Evolutionary conservation across 805 yeast species (phyloP), one percentile per base, ranked within the genome.

Genomic region (Vanderwaltozyma yarrowii): DNA sequence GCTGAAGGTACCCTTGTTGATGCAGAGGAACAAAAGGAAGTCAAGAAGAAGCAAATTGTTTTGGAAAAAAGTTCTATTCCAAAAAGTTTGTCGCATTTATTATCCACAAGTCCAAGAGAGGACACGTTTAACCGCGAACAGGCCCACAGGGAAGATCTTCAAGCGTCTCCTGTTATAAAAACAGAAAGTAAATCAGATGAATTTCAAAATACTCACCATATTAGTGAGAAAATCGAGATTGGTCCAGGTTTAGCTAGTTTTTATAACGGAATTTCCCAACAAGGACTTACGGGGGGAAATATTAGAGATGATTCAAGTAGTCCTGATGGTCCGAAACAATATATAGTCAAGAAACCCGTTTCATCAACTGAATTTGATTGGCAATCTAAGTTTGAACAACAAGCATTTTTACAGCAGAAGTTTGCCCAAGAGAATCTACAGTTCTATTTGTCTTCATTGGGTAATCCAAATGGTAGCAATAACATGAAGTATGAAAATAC

Each of bases 41-140:
- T 71, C 23, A 63, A 58, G 38, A 60, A 69, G 38, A 68, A 66
- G 39, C 73, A 66, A 44, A 78, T 76, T 7, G 71, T 65, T 30
- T 56, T 75, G 39, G 74, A 73, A 26, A 64, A 71, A 43, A 63
- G 62, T 20, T 66, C 74, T 1, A 76, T 75, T 34, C 80, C 81
- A 4, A 70, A 69, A 49, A 70, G 76, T n/a, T 51, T 75, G 38
- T 64, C 71, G 11, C 76, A 74, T 52, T 55, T 75, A 33, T 23
- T 37, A 23, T 30, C 30, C 13, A 18, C 20, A n/a, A 19, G 31
- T 10, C 18, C 34, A 18, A 24, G 23, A 12, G 15, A 19, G 5
- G 20, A 14, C n/a, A 25, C n/a, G n/a, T n/a, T n/a, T n/a, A n/a
- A n/a, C n/a, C n/a, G n/a, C n/a, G n/a, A n/a, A n/a, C n/a, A n/a